Base-by-base conservation (phyloP, 768 basidiomycete species). In the Neoboletus brunneissimus region DNA sequence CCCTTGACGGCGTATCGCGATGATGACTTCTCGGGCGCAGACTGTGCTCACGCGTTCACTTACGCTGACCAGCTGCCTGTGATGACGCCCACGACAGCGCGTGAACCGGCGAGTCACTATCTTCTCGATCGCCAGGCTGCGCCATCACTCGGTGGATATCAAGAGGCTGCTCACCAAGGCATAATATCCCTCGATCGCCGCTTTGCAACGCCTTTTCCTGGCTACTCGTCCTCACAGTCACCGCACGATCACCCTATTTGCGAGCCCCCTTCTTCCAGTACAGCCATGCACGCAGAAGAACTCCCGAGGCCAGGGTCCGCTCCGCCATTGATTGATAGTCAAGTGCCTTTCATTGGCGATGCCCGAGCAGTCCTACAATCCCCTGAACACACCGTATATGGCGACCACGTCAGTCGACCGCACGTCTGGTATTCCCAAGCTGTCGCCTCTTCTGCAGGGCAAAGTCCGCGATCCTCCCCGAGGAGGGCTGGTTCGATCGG, bases 401-500 rank as follows among this genome's bases (percentile, higher is more conserved):
- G 51, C 25, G 67, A 67, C 56, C 54, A 54, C 51, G 40, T 59
- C 54, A 62, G 51, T 40, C 62, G 59, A 42, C 54, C 32, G 40
- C 65, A 67, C 45, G 32, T 42, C 43, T 67, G 67, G 62, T 61
- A 67, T 58, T 48, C 60, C 34, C 67, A 64, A 27, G 15, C 43
- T 25, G 57, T 55, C 50, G 12, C 31, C n/a, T 51, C 59, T 54
- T 42, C 51, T 58, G n/a, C 62, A 56, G 53, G 64, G 11, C 67
- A 54, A 69, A 68, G 67, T 68, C 67, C 67, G 67, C 67, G 67
- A 64, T 69, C 67, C 65, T 69, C 60, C 67, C 67, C 56, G 38
- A 68, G 60, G 58, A 67, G 67, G 67, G 67, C 67, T 56, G 67
- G 65, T 27, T 67, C 67, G 67, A 68, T 68, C 67, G 67, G 67